Base-by-base conservation (phyloP, 768 basidiomycete genomes). In the Ramaria sp. region DNA sequence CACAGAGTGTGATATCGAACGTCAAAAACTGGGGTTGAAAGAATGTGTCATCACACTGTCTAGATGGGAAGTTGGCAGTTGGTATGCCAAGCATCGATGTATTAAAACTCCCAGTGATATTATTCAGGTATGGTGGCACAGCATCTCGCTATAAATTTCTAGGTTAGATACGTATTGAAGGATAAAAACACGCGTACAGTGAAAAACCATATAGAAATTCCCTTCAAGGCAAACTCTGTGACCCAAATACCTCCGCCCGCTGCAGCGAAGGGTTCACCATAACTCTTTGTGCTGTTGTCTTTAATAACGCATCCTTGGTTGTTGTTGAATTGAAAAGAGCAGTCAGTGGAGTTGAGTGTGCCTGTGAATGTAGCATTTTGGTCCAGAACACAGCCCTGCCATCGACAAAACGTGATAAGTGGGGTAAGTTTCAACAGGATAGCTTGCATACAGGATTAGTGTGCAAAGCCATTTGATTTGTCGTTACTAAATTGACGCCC, bases 401-500 rank as follows among this genome's bases (percentile, higher is more conserved):
- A n/a, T 30, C 2, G 28, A 16, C 5, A 16, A 18, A 5, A 24
- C 22, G 37, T n/a, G 25, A 6, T 8, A 47, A 25, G 9, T 4
- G 13, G 32, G 32, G 8, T 9, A 15, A 27, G 9, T 2, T 7
- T 13, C 10, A 24, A 12, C 3, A 24, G 27, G 15, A 5, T 15
- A 24, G 48, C 20, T n/a, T 16, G 6, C 48, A 22, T 18, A 38
- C 53, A 64, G 0, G 77, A 65, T 41, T 69, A 0, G 87, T 87
- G 65, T 91, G 89, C 13, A 91, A 69, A 0, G 89, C 75, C 74
- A 85, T 80, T 63, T 85, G 83, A 58, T 83, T 87, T 52, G 71
- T 69, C 3, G 72, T 71, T 37, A 76, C 75, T 48, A 76, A 63
- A 66, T 93, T 92, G 59, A 92, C 82, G 32, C 81, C 85, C 65